Percentiles rank a stretch among this genome's conserved stretches.
These are phyloP conservation scores for Pseudogymnoascus sp. DNA, from an alignment of 2,329 filamentous ascomycete species.

Conservation along the genomic window DNA sequence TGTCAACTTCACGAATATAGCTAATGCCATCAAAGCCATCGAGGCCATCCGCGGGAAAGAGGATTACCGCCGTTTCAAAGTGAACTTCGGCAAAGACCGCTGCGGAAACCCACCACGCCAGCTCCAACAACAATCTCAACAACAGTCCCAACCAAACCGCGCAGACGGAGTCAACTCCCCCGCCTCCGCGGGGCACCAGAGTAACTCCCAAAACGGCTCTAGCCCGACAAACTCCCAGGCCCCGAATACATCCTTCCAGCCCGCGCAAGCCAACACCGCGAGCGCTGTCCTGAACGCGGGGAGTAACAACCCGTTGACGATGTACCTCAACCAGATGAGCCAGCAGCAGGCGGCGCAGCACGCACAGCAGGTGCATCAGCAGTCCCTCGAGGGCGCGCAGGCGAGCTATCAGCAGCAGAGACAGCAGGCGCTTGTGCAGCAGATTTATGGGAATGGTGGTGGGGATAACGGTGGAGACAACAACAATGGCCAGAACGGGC, in stretches of 20 bases:
- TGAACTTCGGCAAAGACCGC: slow-evolving; percentile 98
- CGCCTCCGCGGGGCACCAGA: slow-evolving; percentile 26
- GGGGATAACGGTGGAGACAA: slow-evolving; percentile 41
- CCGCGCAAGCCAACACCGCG: slow-evolving; percentile 47
- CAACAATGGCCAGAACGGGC: slow-evolving; percentile 43
- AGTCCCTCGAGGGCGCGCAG: slow-evolving; percentile 31
- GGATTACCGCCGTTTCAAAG: slow-evolving; percentile 97
- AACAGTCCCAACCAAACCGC: slow-evolving; percentile 49
- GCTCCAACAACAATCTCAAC: slow-evolving; percentile 53
- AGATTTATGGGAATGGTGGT: slow-evolving; percentile 29
- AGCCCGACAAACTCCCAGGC: slow-evolving; percentile 34
- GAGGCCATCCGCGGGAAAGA: slow-evolving; percentile 91
- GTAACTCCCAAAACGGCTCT: slow-evolving; percentile 25
- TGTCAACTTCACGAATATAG: slow-evolving; percentile 99
- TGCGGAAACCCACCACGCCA: slow-evolving; percentile 95
- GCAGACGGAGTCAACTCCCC: slow-evolving; percentile 53
- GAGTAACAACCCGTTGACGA: slow-evolving; percentile 77
- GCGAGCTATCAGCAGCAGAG: slow-evolving; percentile 44
- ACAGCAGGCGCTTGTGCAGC: slow-evolving; percentile 35
- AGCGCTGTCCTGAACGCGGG: slow-evolving; percentile 71
- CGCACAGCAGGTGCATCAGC: slow-evolving; percentile 33
- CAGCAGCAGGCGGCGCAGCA: slow-evolving; percentile 67
- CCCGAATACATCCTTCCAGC: slow-evolving; percentile 46
- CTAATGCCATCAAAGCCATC: slow-evolving; percentile 98
- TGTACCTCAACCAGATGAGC: slow-evolving; percentile 83